Evolutionary conservation across 108 stramenopile species (phyloP).

Genomic region (Pseudonitzschia multistriata): DNA sequence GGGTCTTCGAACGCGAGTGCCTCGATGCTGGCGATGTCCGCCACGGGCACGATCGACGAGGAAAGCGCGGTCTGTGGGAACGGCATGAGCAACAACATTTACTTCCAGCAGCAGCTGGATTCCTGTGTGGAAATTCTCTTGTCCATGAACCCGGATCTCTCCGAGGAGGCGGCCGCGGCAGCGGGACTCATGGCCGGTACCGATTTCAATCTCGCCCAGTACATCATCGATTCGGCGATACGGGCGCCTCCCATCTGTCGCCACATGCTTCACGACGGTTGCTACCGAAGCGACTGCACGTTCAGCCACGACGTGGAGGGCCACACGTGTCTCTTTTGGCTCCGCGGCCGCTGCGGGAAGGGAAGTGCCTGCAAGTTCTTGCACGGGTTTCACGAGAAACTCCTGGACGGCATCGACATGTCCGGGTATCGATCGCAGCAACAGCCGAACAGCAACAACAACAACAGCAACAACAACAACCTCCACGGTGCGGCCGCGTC

Average conservation of each 20-base stretch:
- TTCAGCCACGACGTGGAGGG: conserved; percentile 77
- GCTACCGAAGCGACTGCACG: conserved; percentile 78
- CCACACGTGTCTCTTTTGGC: conserved; percentile 76
- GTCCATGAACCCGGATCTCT: conserved; percentile 58
- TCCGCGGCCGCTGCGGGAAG: conserved; percentile 72
- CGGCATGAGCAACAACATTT: not conserved
- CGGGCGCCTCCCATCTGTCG: conserved; percentile 67
- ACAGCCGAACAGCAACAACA: too few species aligned
- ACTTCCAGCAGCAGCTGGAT: conserved; percentile 39
- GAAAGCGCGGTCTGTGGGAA: not conserved
- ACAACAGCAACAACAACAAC: too few species aligned
- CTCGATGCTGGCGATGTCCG: not conserved
- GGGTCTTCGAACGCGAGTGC: conserved; percentile 7
- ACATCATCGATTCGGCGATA: conserved; percentile 63
- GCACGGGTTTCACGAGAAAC: conserved; percentile 66
- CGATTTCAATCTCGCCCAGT: conserved; percentile 73
- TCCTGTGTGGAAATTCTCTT: conserved; percentile 65
- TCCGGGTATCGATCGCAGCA: not conserved
- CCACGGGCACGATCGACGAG: not conserved
- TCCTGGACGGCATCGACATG: conserved; percentile 47
- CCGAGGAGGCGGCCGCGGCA: conserved; percentile 52
- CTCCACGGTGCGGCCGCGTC: not conserved
- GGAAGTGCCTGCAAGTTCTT: conserved; percentile 62
- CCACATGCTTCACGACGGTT: conserved; percentile 68
- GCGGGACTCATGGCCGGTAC: conserved; percentile 57